phyloP scores from a whole-genome alignment of 2,329 filamentous ascomycete species.

The Aspergillus calidoustus region DNA sequence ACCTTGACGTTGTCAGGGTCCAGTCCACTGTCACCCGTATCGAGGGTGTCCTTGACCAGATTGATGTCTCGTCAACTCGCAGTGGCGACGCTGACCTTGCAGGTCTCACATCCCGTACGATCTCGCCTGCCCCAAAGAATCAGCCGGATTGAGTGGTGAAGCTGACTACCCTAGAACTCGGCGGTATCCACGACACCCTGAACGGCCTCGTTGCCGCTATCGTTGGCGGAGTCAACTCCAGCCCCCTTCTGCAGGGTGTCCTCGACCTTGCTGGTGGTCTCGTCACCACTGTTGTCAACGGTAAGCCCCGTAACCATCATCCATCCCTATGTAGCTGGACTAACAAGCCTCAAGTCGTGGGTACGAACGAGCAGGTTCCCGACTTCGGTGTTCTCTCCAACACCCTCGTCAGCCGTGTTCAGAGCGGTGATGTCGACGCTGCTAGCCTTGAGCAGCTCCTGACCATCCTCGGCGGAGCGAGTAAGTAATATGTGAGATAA shows the following conservation, averaged over 20 bases:
- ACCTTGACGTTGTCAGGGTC: slow-evolving; percentile 14
- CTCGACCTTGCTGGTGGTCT: slow-evolving; percentile 14
- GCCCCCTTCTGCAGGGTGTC: slow-evolving; percentile 8
- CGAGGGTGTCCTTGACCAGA: slow-evolving; percentile 20
- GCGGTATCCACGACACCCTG: slow-evolving; percentile 6
- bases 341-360: slow-evolving; percentile 11
- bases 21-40: slow-evolving; percentile 21
- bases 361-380: slow-evolving; percentile 10
- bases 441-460: slow-evolving; percentile 22
- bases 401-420: slow-evolving; percentile 17
- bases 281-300: slow-evolving; percentile 22
- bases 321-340: background rate
- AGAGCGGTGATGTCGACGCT: slow-evolving; percentile 22
- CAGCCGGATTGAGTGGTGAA: background rate
- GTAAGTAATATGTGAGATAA: slow-evolving; percentile 16
- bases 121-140: background rate
- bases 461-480: slow-evolving; percentile 7
- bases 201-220: slow-evolving; percentile 3
- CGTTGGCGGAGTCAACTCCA: slow-evolving; percentile 15
- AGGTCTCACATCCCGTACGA: slow-evolving; percentile 18
- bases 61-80: slow-evolving; percentile 16
- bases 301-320: slow-evolving; percentile 20
- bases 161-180: slow-evolving; percentile 10
- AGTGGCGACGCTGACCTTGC: slow-evolving; percentile 20
- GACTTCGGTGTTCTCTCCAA: slow-evolving; percentile 25